Base-by-base conservation (phyloP, 805 yeast genomes). In the Nakazawaea wickerhamii region DNA sequence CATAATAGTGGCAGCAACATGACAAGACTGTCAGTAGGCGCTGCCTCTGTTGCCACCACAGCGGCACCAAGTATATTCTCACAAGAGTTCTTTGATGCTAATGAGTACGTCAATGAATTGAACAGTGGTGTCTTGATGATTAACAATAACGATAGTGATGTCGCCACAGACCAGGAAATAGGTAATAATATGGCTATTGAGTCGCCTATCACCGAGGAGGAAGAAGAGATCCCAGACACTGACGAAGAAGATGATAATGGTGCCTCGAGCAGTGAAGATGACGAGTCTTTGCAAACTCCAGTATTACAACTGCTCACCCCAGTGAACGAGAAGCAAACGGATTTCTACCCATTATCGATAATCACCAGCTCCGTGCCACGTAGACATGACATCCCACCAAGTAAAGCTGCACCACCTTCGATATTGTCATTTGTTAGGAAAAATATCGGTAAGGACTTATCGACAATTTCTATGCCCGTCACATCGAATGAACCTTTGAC, bases 401-500 rank as follows among this genome's bases (percentile, higher is more conserved):
- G 86, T 41, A 67, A 64, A 0, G 71, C 79, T 26, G 65, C 78
- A 0, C 98, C 98, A 3, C 96, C 96, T 9, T 83, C 93, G 48
- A 61, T 91, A 27, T 65, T 91, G 43, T 74, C 87, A 1, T 77
- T 89, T 52, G 70, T 93, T 38, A 73, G 96, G 45, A 90, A 90
- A 59, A 89, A 88, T 52, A 93, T 91, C 9, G 97, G 97, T 17
- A 91, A 90, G 55, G 98, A 91, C 60, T 59, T 93, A 44, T 72
- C 89, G 0, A 71, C 88, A 1, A 75, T 90, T 35, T 81, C 96
- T 0, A 89, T 91, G 90, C 99, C 99, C 1, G 95, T 93, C 6
- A 81, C 93, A 1, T 75, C 89, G 42, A 93, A 93, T 63, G 99
- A 93, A 61, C 99, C 99, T 0, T 58, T 91, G 18, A 77, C 95